phyloP scores from a whole-genome alignment of 108 stramenopile species.

The Seminavis robusta region DNA sequence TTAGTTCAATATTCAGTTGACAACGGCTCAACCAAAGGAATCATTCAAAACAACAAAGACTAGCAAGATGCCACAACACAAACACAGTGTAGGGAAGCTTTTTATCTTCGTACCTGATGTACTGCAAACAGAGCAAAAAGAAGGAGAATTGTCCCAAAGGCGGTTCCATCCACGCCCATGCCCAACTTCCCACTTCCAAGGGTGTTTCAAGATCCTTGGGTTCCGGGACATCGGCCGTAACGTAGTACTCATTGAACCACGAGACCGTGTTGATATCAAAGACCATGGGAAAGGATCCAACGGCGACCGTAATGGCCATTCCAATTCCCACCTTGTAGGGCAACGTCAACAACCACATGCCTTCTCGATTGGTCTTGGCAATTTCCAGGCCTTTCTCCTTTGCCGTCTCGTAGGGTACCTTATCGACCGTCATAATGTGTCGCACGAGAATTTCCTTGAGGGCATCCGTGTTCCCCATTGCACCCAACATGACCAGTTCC shows the following conservation, averaged over 20 bases:
- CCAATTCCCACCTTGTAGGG: constrained; percentile 76
- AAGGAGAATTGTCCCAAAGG: constrained; percentile 78
- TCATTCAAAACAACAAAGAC: constrained; percentile 9
- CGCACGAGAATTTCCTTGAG: constrained; percentile 50
- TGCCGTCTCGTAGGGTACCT: constrained; percentile 39
- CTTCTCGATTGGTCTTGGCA: constrained; percentile 45
- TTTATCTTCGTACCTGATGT: constrained; percentile 34
- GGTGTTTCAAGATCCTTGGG: constrained; percentile 75
- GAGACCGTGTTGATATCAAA: constrained; percentile 63
- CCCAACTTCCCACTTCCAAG: constrained; percentile 77
- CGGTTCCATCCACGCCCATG: constrained; percentile 89
- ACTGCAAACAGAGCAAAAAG: constrained; percentile 78
- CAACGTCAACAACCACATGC: constrained; percentile 39
- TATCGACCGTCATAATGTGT: constrained; percentile 59
- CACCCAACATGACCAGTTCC: constrained; percentile 42
- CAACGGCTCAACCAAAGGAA: too few relatives aligned
- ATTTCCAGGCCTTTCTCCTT: constrained; percentile 30
- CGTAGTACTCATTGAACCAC: constrained; percentile 81
- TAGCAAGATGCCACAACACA: background rate
- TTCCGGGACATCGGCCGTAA: constrained; percentile 80
- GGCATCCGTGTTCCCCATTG: constrained; percentile 39
- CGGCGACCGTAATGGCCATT: constrained; percentile 35
- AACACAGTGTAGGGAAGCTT: background rate
- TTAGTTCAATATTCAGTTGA: too few relatives aligned
- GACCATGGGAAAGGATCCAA: constrained; percentile 65